Conservation (phyloP, 2,329 filamentous ascomycete species). For the Aspergillus calidoustus region DNA sequence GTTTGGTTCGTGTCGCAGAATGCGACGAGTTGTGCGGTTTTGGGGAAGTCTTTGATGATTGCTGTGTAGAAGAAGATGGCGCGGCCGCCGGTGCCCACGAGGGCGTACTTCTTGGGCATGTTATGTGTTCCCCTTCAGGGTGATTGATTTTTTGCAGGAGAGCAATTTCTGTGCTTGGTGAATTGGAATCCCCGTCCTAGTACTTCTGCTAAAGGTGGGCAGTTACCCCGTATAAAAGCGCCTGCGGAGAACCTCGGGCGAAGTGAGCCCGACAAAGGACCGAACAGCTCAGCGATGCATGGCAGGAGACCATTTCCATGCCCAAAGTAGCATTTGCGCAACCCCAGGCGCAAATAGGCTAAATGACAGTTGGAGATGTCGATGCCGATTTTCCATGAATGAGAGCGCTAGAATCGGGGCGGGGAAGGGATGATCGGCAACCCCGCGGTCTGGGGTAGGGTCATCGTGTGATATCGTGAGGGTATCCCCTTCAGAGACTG, state of each 20-base stretch:
- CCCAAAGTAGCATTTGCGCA: neutral
- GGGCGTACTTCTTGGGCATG: constrained; percentile 19
- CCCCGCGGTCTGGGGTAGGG: constrained; percentile 1
- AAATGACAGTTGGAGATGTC: neutral
- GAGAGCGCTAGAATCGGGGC: neutral
- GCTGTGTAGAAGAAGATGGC: constrained; percentile 66
- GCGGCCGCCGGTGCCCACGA: constrained; percentile 62
- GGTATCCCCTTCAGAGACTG: neutral
- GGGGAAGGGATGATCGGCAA: neutral
- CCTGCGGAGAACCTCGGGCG: neutral
- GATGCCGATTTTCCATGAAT: constrained; percentile 11
- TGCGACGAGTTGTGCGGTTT: constrained; percentile 58
- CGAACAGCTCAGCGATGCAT: neutral
- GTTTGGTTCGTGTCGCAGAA: constrained; percentile 66
- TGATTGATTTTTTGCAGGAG: no score
- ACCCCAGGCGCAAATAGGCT: neutral
- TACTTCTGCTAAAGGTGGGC: no score
- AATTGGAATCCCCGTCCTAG: no score
- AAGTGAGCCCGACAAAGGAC: neutral
- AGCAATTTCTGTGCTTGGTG: no score
- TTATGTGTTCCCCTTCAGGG: no score
- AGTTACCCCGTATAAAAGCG: neutral
- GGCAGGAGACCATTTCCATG: neutral
- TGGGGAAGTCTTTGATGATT: constrained; percentile 58
- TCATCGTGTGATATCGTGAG: neutral